These are phyloP conservation scores for Torulaspora gathmanii DNA, from an alignment of 805 yeast genomes.

Conservation along the genomic window DNA sequence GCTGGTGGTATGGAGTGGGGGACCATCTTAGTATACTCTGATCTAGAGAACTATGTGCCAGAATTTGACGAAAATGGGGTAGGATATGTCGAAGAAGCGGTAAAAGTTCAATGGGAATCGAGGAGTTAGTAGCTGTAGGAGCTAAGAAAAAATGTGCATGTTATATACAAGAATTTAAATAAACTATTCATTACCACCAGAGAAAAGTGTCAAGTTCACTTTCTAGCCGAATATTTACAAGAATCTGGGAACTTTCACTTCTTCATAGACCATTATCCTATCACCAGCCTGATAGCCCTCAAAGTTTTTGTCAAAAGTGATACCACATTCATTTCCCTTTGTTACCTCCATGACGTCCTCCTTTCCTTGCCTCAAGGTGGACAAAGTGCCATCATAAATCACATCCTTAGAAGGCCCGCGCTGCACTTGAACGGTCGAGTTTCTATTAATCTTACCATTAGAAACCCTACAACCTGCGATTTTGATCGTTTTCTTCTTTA, in stretches of 20 bases:
- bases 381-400: conserved; percentile 52
- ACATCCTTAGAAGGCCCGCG: conserved; percentile 44
- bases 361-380: conserved; percentile 74
- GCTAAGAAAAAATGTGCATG: conserved; percentile 1
- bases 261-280: conserved; percentile 66
- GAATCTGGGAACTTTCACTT: conserved; percentile 52
- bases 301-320: conserved; percentile 60
- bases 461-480: conserved; percentile 86
- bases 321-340: conserved; percentile 89
- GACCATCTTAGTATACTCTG: conserved; percentile 78
- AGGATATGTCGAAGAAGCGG: conserved; percentile 78
- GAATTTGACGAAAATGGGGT: conserved; percentile 56
- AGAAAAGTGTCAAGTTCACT: not conserved
- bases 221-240: conserved; percentile 29
- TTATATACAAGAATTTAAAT: conserved; percentile 13
- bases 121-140: conserved; percentile 9
- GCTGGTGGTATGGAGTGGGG: conserved; percentile 97
- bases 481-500: conserved; percentile 51
- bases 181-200: not conserved
- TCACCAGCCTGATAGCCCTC: conserved; percentile 72
- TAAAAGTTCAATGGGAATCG: conserved; percentile 82
- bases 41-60: conserved; percentile 59
- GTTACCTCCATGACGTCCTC: conserved; percentile 72
- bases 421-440: conserved; percentile 52
- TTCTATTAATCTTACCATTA: conserved; percentile 61